Base-by-base conservation (phyloP, 345 rosid species). In the Rubroshorea leprosula region DNA sequence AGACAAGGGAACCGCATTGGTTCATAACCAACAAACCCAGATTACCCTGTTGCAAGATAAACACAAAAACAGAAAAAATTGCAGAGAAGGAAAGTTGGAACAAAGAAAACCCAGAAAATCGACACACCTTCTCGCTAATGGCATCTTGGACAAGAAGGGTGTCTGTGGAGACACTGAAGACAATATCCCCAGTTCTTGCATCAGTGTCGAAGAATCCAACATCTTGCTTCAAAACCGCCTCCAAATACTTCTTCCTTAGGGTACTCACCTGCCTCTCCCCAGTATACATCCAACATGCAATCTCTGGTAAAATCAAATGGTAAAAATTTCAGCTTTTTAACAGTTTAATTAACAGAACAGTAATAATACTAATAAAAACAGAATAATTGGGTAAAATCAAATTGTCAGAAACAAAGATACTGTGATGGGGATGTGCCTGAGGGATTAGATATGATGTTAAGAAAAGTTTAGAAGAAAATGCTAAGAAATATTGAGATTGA, bases 131-230 rank as follows among this genome's bases (percentile, higher is more conserved):
- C 67, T 90, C 95, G 48, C 95, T 87, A 61, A 90, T 87, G 76
- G 95, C 95, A 66, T 90, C 97, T 85, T 90, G 97, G 61, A 90
- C 95, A 41, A 87, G 95, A 62, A 87, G 86, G 55, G 95, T 90
- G 71, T 90, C 97, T 8, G 97, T 90, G 17, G 97, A 90, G 68
- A 90, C 89, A 74, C 95, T 85, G 66, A 87, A 87, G 74, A 90
- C 97, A 57, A 90, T 78, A 53, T 90, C 95, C 6, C 93, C 93
- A 48, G 97, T 90, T 76, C 93, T 77, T n/a, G 95, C 95, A 75
- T 87, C 95, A 3, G 97, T 90, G 62, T 90, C 97, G 68, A 84
- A 90, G 78, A 87, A 90, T 0, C 95, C 97, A 51, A 90, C 97
- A 60, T 90, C 97, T 76, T 90, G 97, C 64, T 80, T 84, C 66